Conservation (phyloP, 2,329 filamentous ascomycete genomes). For the Fusarium denticulatum region DNA sequence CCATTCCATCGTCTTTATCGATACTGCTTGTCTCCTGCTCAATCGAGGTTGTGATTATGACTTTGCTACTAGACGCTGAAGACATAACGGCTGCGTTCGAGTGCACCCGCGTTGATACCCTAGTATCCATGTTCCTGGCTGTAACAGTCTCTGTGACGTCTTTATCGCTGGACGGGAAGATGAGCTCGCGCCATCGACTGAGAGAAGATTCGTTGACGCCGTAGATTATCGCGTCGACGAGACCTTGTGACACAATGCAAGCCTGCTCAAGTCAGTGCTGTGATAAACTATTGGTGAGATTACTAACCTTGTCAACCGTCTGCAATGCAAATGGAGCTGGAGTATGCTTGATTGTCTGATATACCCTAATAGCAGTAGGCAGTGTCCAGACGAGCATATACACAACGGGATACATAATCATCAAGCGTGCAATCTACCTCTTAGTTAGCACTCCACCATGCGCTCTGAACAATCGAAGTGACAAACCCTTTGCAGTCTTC, state of each 20-base stretch:
- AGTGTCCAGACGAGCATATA: neutral
- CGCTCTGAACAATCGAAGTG: fast-evolving
- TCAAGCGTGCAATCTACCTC: neutral
- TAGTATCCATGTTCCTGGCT: neutral
- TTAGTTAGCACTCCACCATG: fast-evolving
- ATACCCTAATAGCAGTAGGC: neutral
- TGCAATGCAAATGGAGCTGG: neutral
- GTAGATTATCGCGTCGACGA: neutral
- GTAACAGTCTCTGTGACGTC: neutral
- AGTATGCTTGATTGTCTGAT: neutral
- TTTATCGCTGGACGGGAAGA: neutral
- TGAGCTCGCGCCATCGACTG: neutral
- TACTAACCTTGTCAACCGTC: neutral
- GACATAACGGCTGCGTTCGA: neutral
- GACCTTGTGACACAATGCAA: neutral
- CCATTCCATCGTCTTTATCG: neutral
- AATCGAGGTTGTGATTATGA: neutral
- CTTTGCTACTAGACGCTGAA: neutral
- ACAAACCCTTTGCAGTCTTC: neutral
- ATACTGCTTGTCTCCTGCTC: neutral
- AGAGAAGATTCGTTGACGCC: neutral
- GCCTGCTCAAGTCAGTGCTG: neutral
- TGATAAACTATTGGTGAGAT: fast-evolving
- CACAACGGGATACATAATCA: neutral
- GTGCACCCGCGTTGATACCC: neutral